Percentiles rank a stretch among this genome's conserved stretches.
Conservation (phyloP, 345 rosid genomes). For the Melastoma malabathricum region DNA sequence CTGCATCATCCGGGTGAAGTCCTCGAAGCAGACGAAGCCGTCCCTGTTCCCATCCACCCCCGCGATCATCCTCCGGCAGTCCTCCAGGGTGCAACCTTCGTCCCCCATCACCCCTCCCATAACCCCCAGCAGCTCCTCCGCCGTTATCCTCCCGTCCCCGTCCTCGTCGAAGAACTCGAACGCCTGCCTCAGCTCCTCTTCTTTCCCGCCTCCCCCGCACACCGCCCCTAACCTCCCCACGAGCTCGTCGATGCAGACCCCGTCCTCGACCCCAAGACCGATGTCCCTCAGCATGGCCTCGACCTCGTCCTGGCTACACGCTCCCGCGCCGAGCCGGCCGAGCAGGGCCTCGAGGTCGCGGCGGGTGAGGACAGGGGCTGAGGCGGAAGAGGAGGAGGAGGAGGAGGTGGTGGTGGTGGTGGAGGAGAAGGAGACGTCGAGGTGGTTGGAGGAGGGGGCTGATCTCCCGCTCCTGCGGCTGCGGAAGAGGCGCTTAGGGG, state of each 20-base stretch:
- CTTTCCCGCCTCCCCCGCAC: slow-evolving; percentile 21
- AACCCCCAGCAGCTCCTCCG: slow-evolving; percentile 51
- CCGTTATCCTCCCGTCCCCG: slow-evolving; percentile 79
- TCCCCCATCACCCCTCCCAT: slow-evolving; percentile 48
- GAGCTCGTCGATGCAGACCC: slow-evolving; percentile 40
- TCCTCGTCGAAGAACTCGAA: slow-evolving; percentile 73
- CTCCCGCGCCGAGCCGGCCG: slow-evolving; percentile 34
- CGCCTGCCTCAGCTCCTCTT: slow-evolving; percentile 50
- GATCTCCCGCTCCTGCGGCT: slow-evolving; percentile 36
- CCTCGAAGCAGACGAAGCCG: slow-evolving; percentile 87
- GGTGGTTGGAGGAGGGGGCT: slow-evolving; percentile 51
- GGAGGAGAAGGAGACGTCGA: slow-evolving; percentile 14
- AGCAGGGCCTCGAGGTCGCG: slow-evolving; percentile 52
- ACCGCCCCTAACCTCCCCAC: slow-evolving; percentile 31
- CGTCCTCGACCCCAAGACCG: slow-evolving; percentile 26
- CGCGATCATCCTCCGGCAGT: slow-evolving; percentile 84
- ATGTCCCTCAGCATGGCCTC: slow-evolving; percentile 49
- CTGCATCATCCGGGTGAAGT: slow-evolving; percentile 76
- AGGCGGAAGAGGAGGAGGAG: slow-evolving; percentile 17
- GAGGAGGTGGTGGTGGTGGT: slow-evolving; percentile 28
- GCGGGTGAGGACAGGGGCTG: slow-evolving; percentile 34
- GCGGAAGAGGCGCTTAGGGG: slow-evolving; percentile 56
- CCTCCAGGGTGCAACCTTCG: slow-evolving; percentile 63
- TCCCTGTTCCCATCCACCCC: slow-evolving; percentile 54
- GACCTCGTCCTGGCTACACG: slow-evolving; percentile 48